These are phyloP conservation scores for Aureobasidium leucospermi DNA, from an alignment of 2,329 filamentous ascomycete genomes.

Conservation along the genomic window DNA sequence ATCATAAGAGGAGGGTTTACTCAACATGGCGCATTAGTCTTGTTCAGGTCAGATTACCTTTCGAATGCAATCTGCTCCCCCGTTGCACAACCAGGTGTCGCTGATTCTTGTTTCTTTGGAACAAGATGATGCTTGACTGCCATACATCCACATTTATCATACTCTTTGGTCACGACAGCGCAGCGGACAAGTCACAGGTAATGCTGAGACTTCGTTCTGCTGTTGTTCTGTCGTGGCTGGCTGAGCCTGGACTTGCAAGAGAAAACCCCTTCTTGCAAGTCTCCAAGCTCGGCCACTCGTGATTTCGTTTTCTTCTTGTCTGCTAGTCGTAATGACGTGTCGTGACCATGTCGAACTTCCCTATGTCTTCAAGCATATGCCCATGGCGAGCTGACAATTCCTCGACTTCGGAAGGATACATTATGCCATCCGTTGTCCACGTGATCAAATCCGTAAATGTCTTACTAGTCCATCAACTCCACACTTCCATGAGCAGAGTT, in stretches of 20 bases:
- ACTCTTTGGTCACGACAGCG: background rate
- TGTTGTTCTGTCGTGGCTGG: background rate
- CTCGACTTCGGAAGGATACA: too few relatives aligned
- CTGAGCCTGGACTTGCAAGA: background rate
- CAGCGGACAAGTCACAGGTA: background rate
- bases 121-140: constrained; percentile 78
- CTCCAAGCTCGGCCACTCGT: background rate
- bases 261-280: constrained; percentile 7
- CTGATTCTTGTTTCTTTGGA: constrained; percentile 51
- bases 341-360: too few relatives aligned
- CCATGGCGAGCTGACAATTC: too few relatives aligned
- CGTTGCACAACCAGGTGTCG: constrained; percentile 67
- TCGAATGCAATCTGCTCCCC: constrained; percentile 19
- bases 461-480: too few relatives aligned
- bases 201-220: constrained; percentile 1
- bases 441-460: too few relatives aligned
- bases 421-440: too few relatives aligned
- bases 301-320: too few relatives aligned
- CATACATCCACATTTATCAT: constrained; percentile 51
- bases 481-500: too few relatives aligned
- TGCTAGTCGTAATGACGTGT: too few relatives aligned
- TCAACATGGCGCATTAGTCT: constrained; percentile 12
- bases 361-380: too few relatives aligned
- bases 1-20: background rate
- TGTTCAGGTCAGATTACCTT: background rate